Evolutionary conservation across 1,139 yeast genomes (phyloP).

Genomic region (Yarrowia galli): DNA sequence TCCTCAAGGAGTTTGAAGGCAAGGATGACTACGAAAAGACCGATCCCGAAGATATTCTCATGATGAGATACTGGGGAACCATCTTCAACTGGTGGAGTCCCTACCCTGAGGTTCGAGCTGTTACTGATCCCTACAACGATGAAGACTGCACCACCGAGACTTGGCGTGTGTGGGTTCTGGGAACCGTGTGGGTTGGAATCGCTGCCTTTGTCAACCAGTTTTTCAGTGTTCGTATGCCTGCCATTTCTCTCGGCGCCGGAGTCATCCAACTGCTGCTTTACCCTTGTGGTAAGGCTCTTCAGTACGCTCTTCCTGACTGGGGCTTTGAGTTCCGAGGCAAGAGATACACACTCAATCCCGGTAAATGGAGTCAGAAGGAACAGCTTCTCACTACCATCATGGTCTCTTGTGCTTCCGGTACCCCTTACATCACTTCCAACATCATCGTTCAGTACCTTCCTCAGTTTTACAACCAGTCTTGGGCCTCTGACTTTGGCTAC

Average conservation of each 20-base stretch:
- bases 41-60: conserved; percentile 19
- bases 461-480: conserved; percentile 46
- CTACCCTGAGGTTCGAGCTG: conserved; percentile 69
- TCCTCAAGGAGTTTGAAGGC: not conserved
- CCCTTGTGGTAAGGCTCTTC: conserved; percentile 55
- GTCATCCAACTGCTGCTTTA: conserved; percentile 65
- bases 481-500: conserved; percentile 52
- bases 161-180: conserved; percentile 62
- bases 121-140: conserved; percentile 61
- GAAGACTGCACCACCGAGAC: conserved; percentile 58
- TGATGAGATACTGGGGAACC: conserved; percentile 30
- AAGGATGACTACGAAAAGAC: conserved; percentile 5
- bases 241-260: conserved; percentile 56
- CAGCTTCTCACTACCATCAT: conserved; percentile 66
- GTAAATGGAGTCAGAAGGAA: conserved; percentile 73
- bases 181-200: conserved; percentile 61
- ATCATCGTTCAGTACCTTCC: conserved; percentile 48
- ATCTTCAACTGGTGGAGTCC: conserved; percentile 49
- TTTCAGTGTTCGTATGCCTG: conserved; percentile 63
- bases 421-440: conserved; percentile 54
- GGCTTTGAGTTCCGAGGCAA: conserved; percentile 54
- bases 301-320: conserved; percentile 58
- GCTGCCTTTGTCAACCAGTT: conserved; percentile 66
- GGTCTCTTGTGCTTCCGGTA: conserved; percentile 55
- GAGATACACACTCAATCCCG: conserved; percentile 59